Conservation (phyloP, 352 stramenopile species). For the Phytophthora litchii region DNA sequence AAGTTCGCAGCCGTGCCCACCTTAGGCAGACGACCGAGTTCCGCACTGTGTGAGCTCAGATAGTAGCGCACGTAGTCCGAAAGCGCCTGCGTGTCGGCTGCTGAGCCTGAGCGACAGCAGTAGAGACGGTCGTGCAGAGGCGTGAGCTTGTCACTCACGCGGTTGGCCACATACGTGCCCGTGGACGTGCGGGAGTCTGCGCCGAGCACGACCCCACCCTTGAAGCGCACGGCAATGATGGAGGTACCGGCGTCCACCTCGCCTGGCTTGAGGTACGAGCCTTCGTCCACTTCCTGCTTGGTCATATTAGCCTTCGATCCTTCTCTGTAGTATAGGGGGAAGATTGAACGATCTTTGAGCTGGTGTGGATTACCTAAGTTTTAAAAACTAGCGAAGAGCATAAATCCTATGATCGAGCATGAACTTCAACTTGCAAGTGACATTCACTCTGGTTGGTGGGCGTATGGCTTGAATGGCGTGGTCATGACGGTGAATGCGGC, state of each 20-base stretch:
- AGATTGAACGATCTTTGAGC: slow-evolving; percentile 10
- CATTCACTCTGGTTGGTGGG: slow-evolving; percentile 11
- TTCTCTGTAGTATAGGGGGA: slow-evolving; percentile 21
- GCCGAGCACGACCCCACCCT: slow-evolving; percentile 96
- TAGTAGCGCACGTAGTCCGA: slow-evolving; percentile 87
- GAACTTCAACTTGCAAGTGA: slow-evolving; percentile 21
- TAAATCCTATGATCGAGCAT: slow-evolving; percentile 2
- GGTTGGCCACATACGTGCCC: slow-evolving; percentile 97
- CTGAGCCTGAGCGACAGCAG: slow-evolving; percentile 96
- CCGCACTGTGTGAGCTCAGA: slow-evolving; percentile 72
- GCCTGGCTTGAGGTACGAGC: slow-evolving; percentile 79
- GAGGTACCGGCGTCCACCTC: slow-evolving; percentile 97
- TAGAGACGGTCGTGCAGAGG: slow-evolving; percentile 97
- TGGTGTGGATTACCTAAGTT: background rate
- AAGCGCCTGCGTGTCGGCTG: slow-evolving; percentile 96
- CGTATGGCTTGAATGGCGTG: slow-evolving; percentile 24
- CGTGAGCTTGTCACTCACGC: slow-evolving; percentile 98
- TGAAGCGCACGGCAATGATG: slow-evolving; percentile 98
- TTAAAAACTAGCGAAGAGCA: background rate
- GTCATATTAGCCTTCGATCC: slow-evolving; percentile 40
- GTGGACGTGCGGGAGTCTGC: slow-evolving; percentile 95
- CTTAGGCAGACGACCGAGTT: slow-evolving; percentile 91
- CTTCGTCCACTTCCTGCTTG: slow-evolving; percentile 63
- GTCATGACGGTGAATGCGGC: slow-evolving; percentile 46
- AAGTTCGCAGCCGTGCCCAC: slow-evolving; percentile 98